Percentiles rank a stretch among this genome's conserved stretches.
These are phyloP conservation scores for Aquilaria sinensis DNA, from an alignment of 345 rosid species.

Conservation along the genomic window DNA sequence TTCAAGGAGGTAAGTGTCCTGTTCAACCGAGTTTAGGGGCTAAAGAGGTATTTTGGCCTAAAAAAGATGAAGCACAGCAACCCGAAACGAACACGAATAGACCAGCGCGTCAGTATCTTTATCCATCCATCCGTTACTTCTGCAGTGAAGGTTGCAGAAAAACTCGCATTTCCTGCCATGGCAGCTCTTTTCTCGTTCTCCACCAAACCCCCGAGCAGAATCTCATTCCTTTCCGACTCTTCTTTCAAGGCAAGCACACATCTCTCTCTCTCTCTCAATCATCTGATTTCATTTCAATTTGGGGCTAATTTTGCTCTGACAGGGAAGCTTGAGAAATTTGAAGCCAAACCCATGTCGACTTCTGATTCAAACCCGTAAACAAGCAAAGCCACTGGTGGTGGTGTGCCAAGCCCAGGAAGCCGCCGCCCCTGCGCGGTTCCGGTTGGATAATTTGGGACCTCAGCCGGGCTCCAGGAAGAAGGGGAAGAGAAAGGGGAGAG, in stretches of 20 bases:
- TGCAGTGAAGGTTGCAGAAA: no score
- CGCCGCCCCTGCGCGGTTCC: slow-evolving; percentile 32
- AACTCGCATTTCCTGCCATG: slow-evolving; percentile 18
- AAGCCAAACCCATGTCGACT: slow-evolving; percentile 22
- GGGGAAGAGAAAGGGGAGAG: slow-evolving; percentile 89
- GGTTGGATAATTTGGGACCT: slow-evolving; percentile 79
- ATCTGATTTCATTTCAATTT: background rate
- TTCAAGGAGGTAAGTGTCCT: no score
- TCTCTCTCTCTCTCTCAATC: background rate
- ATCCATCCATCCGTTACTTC: no score
- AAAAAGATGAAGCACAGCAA: no score
- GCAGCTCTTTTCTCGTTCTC: slow-evolving; percentile 31
- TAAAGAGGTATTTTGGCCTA: no score
- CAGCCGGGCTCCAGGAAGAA: slow-evolving; percentile 91
- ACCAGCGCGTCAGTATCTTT: no score
- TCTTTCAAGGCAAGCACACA: slow-evolving; percentile 21
- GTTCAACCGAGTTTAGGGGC: no score
- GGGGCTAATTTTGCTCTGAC: background rate
- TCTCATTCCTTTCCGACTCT: slow-evolving; percentile 13
- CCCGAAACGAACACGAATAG: no score
- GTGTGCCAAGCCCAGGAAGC: slow-evolving; percentile 23
- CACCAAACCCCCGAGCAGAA: slow-evolving; percentile 18
- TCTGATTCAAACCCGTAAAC: slow-evolving; percentile 15
- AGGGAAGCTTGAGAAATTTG: slow-evolving; percentile 33
- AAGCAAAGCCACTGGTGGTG: slow-evolving; percentile 24